phyloP scores from a whole-genome alignment of 257 asterid species.

The Gardenia jasminoides region DNA sequence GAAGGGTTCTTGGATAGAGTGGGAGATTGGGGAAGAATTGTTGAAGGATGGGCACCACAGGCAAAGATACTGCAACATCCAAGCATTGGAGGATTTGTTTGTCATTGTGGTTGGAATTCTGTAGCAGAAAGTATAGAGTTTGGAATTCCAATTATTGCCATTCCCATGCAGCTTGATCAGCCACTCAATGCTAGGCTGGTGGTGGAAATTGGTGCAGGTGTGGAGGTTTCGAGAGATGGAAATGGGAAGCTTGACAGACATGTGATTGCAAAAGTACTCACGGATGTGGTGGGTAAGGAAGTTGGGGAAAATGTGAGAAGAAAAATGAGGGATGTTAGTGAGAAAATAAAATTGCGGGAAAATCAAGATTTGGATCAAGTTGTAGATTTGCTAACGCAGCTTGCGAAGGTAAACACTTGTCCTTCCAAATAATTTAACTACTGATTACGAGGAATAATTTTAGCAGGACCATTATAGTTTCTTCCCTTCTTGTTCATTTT shows the following conservation, averaged over 20 bases:
- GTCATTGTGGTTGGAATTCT: constrained; percentile 43
- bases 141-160: constrained; percentile 34
- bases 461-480: too few species aligned
- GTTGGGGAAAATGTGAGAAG: constrained; percentile 19
- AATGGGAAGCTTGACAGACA: constrained; percentile 17
- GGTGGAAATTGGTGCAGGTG: constrained; percentile 26
- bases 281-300: constrained; percentile 23
- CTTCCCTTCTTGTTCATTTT: too few species aligned
- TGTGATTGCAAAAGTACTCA: constrained; percentile 21
- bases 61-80: constrained; percentile 26
- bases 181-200: constrained; percentile 35
- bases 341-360: constrained; percentile 16
- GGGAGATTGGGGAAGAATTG: constrained; percentile 23
- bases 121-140: constrained; percentile 25
- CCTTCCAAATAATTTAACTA: too few species aligned
- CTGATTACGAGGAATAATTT: too few species aligned
- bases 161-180: constrained; percentile 43
- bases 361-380: neutral
- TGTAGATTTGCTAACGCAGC: neutral
- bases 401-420: neutral
- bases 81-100: constrained; percentile 31
- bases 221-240: constrained; percentile 25
- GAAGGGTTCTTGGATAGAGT: constrained; percentile 30
- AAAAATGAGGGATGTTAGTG: constrained; percentile 7
- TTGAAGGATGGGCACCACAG: constrained; percentile 41